Conservation (phyloP, 257 asterid species). For the Solanum virginianum region DNA sequence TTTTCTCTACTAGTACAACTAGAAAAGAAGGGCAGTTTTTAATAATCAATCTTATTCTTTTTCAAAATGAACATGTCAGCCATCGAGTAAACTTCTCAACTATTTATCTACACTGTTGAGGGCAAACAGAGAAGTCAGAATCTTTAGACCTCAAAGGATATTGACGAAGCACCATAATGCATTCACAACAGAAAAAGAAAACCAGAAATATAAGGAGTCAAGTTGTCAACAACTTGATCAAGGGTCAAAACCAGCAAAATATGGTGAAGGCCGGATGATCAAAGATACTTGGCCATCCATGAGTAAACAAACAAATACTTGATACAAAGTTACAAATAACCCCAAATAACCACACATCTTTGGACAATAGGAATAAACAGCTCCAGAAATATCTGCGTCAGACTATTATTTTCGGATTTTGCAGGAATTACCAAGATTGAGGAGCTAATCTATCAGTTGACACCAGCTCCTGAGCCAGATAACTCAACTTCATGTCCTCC, state of each 20-base stretch:
- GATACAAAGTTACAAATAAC: background rate
- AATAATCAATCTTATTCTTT: background rate
- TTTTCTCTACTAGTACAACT: background rate
- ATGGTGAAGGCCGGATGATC: background rate
- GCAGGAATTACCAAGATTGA: slow-evolving; percentile 67
- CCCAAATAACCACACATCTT: background rate
- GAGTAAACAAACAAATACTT: background rate
- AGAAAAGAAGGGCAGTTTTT: background rate
- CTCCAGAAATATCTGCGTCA: background rate
- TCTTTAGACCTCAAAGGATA: background rate
- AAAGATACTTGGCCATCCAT: background rate
- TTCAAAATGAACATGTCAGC: background rate
- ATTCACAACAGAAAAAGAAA: background rate
- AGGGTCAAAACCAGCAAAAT: background rate
- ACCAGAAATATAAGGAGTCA: background rate
- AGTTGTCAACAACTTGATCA: background rate
- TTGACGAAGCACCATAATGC: background rate
- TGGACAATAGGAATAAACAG: background rate
- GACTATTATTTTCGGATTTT: background rate
- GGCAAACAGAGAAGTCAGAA: background rate
- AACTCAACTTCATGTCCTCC: slow-evolving; percentile 98
- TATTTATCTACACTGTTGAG: background rate
- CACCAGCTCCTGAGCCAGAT: slow-evolving; percentile 92
- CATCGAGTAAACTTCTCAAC: background rate
- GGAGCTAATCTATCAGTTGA: slow-evolving; percentile 94